Evolutionary conservation across 177 flowering plant genomes (phyloP), one percentile per base, ranked within the genome.

Genomic region (Vitis hybrid): DNA sequence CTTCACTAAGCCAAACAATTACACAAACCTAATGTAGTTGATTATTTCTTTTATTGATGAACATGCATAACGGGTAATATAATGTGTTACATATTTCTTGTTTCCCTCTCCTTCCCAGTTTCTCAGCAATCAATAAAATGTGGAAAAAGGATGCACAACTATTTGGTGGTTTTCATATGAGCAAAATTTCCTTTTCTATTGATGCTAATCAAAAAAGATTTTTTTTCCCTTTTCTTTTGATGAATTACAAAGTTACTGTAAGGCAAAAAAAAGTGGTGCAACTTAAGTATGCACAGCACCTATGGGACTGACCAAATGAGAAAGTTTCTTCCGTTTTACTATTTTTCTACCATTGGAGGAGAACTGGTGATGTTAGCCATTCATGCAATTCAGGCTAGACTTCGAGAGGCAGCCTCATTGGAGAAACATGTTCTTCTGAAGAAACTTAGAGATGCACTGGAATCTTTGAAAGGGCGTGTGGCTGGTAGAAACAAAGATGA

Each of bases 401-500:
- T 92, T 51, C 84, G 85, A 78, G 97, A 93, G 78, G 91, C 83
- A 15, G 86, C 88, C 62, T 96, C 98, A 50, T 76, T 93, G 79
- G 99, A 93, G 64, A 89, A 87, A 58, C 97, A 93, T 77, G 97
- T 93, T 72, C 94, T 96, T 67, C 67, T 96, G 80, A 96, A 88
- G 88, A 96, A 96, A 85, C 97, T 96, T 57, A 86, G 97, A 76
- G 99, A 96, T 88, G 91, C 94, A 30, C 77, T 96, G 69, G 98
- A 96, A 80, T 91, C 86, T 64, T 77, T 93, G 74, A 91, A 76
- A 88, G 97, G 97, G 15, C 90, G 97, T 53, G 87, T 93, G 76
- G 90, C 90, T 2, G 99, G 99, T 66, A 80, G 86, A 78, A 93
- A 93, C 83, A 94, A 92, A 84, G 98, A 96, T 74, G 95, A 93